phyloP scores from a whole-genome alignment of 495 filamentous ascomycete species.

The Aspergillus bridgeri region DNA sequence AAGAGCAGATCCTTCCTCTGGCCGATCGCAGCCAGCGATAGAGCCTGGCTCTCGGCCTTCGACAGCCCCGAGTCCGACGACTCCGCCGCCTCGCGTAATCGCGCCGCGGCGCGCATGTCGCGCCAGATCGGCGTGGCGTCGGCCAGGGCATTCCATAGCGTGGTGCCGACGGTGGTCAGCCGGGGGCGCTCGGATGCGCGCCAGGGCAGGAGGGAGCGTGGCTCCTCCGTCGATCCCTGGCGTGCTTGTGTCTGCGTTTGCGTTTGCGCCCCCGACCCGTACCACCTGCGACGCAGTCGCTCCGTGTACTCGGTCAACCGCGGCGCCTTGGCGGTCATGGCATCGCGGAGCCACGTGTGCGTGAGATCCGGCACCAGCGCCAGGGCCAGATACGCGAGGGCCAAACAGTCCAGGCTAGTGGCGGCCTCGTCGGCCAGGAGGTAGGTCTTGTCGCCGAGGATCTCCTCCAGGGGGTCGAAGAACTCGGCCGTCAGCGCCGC shows the following conservation, averaged over 20 bases:
- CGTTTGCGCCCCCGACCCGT: conserved; percentile 23
- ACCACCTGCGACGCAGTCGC: conserved; percentile 38
- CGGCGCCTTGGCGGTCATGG: conserved; percentile 55
- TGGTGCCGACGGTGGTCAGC: conserved; percentile 31
- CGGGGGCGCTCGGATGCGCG: conserved; percentile 32
- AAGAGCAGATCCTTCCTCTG: conserved; percentile 37
- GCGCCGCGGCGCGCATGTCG: conserved; percentile 35
- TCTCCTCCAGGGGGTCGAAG: conserved; percentile 62
- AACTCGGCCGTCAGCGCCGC: conserved; percentile 65
- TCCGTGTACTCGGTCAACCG: conserved; percentile 53
- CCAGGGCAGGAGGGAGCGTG: conserved; percentile 33
- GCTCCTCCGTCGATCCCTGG: conserved; percentile 9
- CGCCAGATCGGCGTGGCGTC: conserved; percentile 40
- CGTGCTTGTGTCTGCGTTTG: background rate
- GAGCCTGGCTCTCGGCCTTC: conserved; percentile 19
- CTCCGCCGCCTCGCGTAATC: conserved; percentile 31
- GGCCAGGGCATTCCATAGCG: conserved; percentile 36
- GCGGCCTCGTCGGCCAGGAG: conserved; percentile 46
- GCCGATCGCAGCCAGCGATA: conserved; percentile 26
- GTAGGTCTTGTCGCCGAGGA: conserved; percentile 55
- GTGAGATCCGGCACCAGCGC: conserved; percentile 69
- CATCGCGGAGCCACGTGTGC: conserved; percentile 64
- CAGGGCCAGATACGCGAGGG: conserved; percentile 71
- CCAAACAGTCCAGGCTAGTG: conserved; percentile 71
- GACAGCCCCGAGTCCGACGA: conserved; percentile 27